These are phyloP conservation scores for Penicillium coprophilum DNA, from an alignment of 495 filamentous ascomycete genomes.

Conservation along the genomic window DNA sequence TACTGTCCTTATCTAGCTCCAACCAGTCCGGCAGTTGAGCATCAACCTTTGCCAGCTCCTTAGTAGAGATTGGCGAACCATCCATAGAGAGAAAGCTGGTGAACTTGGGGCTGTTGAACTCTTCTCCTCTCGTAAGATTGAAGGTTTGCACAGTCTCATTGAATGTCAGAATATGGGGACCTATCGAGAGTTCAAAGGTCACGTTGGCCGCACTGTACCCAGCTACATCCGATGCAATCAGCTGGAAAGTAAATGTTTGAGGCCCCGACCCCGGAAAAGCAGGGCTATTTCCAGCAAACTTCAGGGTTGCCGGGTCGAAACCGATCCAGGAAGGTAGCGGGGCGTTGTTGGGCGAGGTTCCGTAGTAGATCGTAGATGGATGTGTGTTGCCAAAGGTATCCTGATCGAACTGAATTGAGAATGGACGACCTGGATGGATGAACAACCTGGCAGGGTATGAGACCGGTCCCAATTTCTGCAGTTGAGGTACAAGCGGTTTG, in stretches of 20 bases:
- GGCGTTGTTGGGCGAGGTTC: slow-evolving; percentile 71
- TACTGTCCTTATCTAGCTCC: slow-evolving; percentile 59
- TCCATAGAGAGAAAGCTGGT: slow-evolving; percentile 60
- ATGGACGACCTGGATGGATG: slow-evolving; percentile 44
- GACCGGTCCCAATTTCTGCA: slow-evolving; percentile 45
- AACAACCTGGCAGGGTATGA: slow-evolving; percentile 48
- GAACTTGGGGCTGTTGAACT: slow-evolving; percentile 57
- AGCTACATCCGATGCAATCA: slow-evolving; percentile 77
- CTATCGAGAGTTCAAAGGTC: slow-evolving; percentile 68
- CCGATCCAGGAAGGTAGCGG: slow-evolving; percentile 85
- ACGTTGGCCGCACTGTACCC: slow-evolving; percentile 70
- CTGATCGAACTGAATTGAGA: slow-evolving; percentile 48
- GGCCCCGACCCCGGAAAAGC: slow-evolving; percentile 63
- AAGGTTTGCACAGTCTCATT: slow-evolving; percentile 55
- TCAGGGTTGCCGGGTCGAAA: slow-evolving; percentile 64
- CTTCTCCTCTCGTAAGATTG: slow-evolving; percentile 56
- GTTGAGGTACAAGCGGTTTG: slow-evolving; percentile 47
- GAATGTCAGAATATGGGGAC: slow-evolving; percentile 65
- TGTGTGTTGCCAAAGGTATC: slow-evolving; percentile 50
- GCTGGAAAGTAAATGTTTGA: slow-evolving; percentile 67
- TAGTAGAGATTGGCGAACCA: slow-evolving; percentile 46
- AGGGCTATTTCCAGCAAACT: slow-evolving; percentile 75
- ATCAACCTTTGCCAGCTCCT: slow-evolving; percentile 49
- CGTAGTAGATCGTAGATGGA: slow-evolving; percentile 65
- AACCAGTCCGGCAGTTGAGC: slow-evolving; percentile 68